Base-by-base conservation (phyloP, 495 filamentous ascomycete species). In the Lepraria neglecta region DNA sequence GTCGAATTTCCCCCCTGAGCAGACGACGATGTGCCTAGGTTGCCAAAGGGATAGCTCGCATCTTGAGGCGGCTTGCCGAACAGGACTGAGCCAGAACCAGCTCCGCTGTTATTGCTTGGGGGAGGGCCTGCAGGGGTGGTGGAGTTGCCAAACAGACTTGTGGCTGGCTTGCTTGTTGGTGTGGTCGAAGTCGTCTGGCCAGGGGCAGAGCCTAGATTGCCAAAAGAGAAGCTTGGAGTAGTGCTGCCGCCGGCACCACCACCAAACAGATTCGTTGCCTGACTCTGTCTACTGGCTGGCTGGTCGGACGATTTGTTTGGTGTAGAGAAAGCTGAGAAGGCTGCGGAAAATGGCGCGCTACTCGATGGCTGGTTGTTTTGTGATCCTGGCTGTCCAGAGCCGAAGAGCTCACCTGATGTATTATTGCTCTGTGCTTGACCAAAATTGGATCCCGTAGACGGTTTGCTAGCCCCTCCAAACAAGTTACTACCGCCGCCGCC, bases 191-290 rank as follows among this genome's bases (percentile, higher is more conserved):
- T 59, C 19, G 55, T 62, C 40, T 62, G 64, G 10, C 45, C 44
- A 10, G 63, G 27, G 3, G 66, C 56, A 44, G 61, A 51, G 28
- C 51, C 56, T 60, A 52, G 31, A 50, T 58, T 66, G 24, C 59
- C 60, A 21, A 65, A 61, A 2, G 53, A 58, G 42, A 56, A 56
- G 11, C 2, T 11, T 7, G 64, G 27, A 11, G 56, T 55, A 27
- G 55, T 59, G 44, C 55, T 61, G 12, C 40, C 43, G 9, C 70
- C 61, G 19, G 6, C 11, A 38, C 33, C 33, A 38, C 72, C 74
- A 56, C 81, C 81, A 72, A 87, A 87, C n/a, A 81, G 42, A 24
- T 74, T 70, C 30, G 73, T 67, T 5, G 73, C 67, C n/a, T 75
- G 66, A 48, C 74, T 65, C 65, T 73, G 73, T 19, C 63, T 70